Base-by-base conservation (phyloP, 164 flowering plant species). In the Chimonanthus salicifolius region DNA sequence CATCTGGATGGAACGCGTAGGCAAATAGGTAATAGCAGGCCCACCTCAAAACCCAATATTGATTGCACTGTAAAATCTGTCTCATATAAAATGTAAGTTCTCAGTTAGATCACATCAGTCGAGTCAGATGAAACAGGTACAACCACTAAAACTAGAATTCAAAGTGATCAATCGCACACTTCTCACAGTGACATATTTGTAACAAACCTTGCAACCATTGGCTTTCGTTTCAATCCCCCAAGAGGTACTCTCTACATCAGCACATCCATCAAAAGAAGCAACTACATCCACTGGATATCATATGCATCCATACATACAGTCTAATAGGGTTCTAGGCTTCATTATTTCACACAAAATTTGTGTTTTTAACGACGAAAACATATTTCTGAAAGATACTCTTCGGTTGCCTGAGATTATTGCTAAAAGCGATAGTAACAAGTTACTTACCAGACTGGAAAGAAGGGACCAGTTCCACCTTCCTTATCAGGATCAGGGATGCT, bases 401-500 rank as follows among this genome's bases (percentile, higher is more conserved):
- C 33, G 33, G 33, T 33, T 33, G n/a, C 4, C 60, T 13, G 16
- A 2, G 16, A 11, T 11, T 54, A 54, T 11, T 3, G 16, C 16
- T 54, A 54, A 9, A 15, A 10, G 60, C 60, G 16, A 5, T 54
- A 54, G 60, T n/a, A 15, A 54, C 16, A 54, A 10, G 60, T 10
- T 44, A 64, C 76, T 72, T 69, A 80, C 72, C 83, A 77, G 43
- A 72, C 77, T 54, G 81, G 78, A 62, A 71, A 79, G 0, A 78
- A 54, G 1, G 92, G 95, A 62, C 95, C 92, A 4, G 92, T 90
- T 45, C 93, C 94, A 60, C 88, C 93, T 72, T 79, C 75, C 79
- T 86, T 87, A 16, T 78, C 71, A 2, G 90, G 83, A 77, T 90
- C 92, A 9, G 94, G 94, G 18, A 88, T 65, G 74, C 92, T 90